Percentiles rank a stretch among this genome's conserved stretches.
These are phyloP conservation scores for Pontederia paniculata DNA, from an alignment of 176 grass and related monocot genomes.

Conservation along the genomic window DNA sequence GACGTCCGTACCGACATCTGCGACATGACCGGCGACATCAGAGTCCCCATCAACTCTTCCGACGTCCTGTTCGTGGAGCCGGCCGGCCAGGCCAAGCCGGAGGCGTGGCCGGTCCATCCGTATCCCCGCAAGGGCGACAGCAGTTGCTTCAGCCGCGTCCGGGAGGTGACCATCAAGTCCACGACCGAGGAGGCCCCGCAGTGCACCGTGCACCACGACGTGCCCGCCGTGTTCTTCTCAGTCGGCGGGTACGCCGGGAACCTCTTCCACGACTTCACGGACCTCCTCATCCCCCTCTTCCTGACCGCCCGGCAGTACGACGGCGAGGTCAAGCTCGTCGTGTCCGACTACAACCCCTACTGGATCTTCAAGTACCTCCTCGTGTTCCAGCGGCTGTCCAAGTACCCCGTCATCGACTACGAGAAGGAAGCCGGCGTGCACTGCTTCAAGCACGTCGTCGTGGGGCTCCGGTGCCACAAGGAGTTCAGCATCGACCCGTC, in stretches of 20 bases:
- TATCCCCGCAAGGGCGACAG: conserved; percentile 44
- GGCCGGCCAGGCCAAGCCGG: neutral
- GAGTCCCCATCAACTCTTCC: conserved; percentile 34
- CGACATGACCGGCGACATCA: conserved; percentile 57
- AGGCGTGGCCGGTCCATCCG: conserved; percentile 33
- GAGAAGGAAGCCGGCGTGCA: conserved; percentile 30
- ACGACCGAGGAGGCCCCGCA: conserved; percentile 18
- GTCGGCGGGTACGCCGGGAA: conserved; percentile 52
- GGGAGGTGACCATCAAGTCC: conserved; percentile 35
- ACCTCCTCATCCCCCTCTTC: conserved; percentile 66
- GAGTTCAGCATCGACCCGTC: conserved; percentile 47
- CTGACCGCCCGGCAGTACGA: conserved; percentile 35
- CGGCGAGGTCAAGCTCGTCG: conserved; percentile 45
- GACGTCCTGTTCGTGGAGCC: conserved; percentile 33
- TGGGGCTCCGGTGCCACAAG: conserved; percentile 43
- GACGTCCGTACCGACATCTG: conserved; percentile 52
- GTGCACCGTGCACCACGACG: conserved; percentile 37
- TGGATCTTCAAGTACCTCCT: neutral
- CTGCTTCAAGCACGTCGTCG: conserved; percentile 44
- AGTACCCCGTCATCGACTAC: conserved; percentile 16
- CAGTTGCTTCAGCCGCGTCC: neutral
- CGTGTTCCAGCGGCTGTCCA: neutral
- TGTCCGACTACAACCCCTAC: conserved; percentile 6
- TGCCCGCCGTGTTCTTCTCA: conserved; percentile 44
- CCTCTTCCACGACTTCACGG: conserved; percentile 69